Evolutionary conservation across 2,329 filamentous ascomycete species (phyloP).

Genomic region (Talaromyces sp.): DNA sequence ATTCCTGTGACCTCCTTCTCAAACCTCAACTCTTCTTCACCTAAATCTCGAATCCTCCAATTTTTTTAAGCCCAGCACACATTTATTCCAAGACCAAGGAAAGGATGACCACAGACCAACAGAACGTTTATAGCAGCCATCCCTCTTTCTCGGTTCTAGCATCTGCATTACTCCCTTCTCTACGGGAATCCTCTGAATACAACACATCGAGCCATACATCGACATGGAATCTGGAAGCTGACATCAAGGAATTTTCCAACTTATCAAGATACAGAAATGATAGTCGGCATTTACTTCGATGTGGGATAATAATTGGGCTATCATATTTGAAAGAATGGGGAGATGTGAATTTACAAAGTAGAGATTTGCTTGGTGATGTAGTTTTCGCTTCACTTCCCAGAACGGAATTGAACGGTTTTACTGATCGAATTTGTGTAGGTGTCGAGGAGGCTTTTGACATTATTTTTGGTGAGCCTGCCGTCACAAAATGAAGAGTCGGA

Average conservation of each 20-base stretch:
- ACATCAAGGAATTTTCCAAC: slow-evolving; percentile 22
- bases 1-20: background rate
- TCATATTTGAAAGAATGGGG: slow-evolving; percentile 27
- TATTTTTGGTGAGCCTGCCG: background rate
- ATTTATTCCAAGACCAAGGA: background rate
- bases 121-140: slow-evolving; percentile 26
- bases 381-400: background rate
- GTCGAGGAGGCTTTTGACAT: slow-evolving; percentile 4
- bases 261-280: slow-evolving; percentile 21
- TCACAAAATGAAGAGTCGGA: background rate
- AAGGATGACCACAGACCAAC: background rate
- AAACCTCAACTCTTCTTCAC: background rate
- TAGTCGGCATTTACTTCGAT: slow-evolving; percentile 25
- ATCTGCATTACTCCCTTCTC: slow-evolving; percentile 25
- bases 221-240: slow-evolving; percentile 27
- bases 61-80: too few species aligned
- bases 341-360: slow-evolving; percentile 19
- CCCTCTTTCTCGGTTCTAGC: slow-evolving; percentile 34
- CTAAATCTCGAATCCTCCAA: background rate
- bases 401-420: background rate
- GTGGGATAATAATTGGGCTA: slow-evolving; percentile 32
- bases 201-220: slow-evolving; percentile 3
- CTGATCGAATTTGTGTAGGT: background rate
- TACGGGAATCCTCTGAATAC: background rate
- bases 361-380: slow-evolving; percentile 32